Percentiles rank a stretch among this genome's conserved stretches.
phyloP scores from a whole-genome alignment of 2,329 filamentous ascomycete genomes.

The Dothiorella sarmentorum region DNA sequence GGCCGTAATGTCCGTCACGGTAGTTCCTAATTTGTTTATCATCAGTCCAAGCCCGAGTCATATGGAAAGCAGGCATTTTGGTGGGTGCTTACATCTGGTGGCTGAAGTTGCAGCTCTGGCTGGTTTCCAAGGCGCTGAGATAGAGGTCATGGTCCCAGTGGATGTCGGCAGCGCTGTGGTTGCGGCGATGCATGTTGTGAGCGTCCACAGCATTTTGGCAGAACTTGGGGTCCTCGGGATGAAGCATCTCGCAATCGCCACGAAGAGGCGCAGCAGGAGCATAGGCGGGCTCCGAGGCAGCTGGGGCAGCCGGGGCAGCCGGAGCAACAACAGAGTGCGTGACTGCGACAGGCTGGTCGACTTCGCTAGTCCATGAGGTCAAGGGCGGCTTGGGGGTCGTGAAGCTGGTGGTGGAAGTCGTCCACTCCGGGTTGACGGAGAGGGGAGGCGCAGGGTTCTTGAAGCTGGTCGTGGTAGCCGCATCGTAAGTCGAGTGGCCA shows the following conservation, averaged over 20 bases:
- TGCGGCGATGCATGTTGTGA: slow-evolving; percentile 5
- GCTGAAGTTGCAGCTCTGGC: not conserved
- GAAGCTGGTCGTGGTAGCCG: not conserved
- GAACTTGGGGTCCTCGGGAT: not conserved
- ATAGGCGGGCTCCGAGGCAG: not conserved
- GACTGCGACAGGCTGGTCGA: not conserved
- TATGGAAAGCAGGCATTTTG: not conserved
- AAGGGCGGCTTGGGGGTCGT: not conserved
- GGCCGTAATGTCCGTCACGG: not conserved
- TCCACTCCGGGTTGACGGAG: not conserved
- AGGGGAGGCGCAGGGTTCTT: not conserved
- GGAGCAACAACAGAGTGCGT: too few relatives aligned
- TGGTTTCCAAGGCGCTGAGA: not conserved
- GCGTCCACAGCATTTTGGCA: not conserved
- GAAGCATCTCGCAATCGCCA: not conserved
- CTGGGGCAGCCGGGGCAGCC: not conserved
- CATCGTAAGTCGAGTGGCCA: too few relatives aligned
- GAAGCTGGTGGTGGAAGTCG: not conserved
- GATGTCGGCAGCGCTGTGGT: slow-evolving; percentile 6
- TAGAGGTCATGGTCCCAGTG: not conserved
- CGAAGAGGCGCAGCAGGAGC: not conserved
- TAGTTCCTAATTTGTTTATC: not conserved
- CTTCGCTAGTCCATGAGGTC: not conserved
- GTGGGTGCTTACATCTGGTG: not conserved
- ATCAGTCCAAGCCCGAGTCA: not conserved